Conservation (phyloP, 169 alveolate genomes). For the Cryptosporidium muris region DNA sequence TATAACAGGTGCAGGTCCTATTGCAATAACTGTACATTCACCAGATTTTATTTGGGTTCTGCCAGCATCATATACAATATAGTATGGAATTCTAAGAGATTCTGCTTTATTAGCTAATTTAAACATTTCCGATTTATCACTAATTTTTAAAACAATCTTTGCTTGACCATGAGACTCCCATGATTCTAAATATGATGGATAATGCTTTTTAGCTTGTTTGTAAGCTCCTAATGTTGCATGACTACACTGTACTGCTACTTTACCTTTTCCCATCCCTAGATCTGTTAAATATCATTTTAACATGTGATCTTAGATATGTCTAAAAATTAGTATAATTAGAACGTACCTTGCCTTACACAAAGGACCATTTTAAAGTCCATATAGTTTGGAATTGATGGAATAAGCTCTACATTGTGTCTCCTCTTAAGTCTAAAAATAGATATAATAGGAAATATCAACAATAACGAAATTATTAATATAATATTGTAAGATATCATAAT, state of each 20-base stretch:
- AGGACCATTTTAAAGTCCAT: slow-evolving; percentile 41
- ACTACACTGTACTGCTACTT: slow-evolving; percentile 85
- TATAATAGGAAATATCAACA: background rate
- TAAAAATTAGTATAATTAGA: background rate
- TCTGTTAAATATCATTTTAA: slow-evolving; percentile 42
- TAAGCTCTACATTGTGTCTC: background rate
- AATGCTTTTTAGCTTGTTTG: slow-evolving; percentile 45
- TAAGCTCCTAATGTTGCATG: slow-evolving; percentile 86
- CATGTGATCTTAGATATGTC: background rate
- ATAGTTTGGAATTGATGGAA: background rate
- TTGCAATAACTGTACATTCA: slow-evolving; percentile 83
- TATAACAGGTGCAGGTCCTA: slow-evolving; percentile 87
- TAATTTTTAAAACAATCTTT: slow-evolving; percentile 81
- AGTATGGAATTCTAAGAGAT: slow-evolving; percentile 75
- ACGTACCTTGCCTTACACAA: slow-evolving; percentile 67
- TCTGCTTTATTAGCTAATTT: slow-evolving; percentile 78
- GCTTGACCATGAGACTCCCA: slow-evolving; percentile 80
- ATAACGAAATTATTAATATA: background rate
- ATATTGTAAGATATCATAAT: slow-evolving; percentile 17
- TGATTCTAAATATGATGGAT: slow-evolving; percentile 59
- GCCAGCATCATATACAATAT: slow-evolving; percentile 86
- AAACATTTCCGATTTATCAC: slow-evolving; percentile 74
- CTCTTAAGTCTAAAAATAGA: background rate
- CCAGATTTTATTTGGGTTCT: slow-evolving; percentile 84
- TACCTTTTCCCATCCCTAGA: slow-evolving; percentile 86